These are phyloP conservation scores for Grosmannia serpens DNA, from an alignment of 2,329 filamentous ascomycete species.

Conservation along the genomic window DNA sequence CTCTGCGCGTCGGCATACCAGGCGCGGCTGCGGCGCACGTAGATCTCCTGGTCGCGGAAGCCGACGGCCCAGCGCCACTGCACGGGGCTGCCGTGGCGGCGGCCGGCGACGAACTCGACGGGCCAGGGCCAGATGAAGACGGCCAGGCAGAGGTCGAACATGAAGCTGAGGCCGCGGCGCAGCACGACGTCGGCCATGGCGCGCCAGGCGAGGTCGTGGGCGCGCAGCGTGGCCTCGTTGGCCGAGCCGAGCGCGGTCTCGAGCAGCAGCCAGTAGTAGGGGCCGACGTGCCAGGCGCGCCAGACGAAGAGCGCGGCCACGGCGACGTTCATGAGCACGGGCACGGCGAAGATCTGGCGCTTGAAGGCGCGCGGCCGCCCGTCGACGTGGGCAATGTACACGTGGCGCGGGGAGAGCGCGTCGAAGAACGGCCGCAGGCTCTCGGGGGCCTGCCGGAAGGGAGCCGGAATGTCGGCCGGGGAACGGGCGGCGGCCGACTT, in stretches of 20 bases:
- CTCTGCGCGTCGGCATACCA: conserved; percentile 41
- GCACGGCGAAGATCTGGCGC: conserved; percentile 70
- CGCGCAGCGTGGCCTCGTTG: conserved; percentile 56
- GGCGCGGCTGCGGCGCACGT: conserved; percentile 63
- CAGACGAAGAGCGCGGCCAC: conserved; percentile 54
- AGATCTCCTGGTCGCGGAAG: conserved; percentile 69
- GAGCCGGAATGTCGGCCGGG: conserved; percentile 35
- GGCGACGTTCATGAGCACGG: conserved; percentile 61
- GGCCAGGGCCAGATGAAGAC: conserved; percentile 65
- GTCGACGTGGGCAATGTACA: conserved; percentile 84
- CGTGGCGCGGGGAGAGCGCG: conserved; percentile 52
- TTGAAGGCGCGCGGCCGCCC: conserved; percentile 58
- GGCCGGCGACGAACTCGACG: conserved; percentile 56
- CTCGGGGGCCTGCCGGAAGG: conserved; percentile 56
- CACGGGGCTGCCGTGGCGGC: conserved; percentile 47
- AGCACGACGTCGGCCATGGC: conserved; percentile 45
- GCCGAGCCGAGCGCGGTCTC: conserved; percentile 52
- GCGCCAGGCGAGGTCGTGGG: conserved; percentile 41
- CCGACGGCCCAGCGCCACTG: conserved; percentile 64
- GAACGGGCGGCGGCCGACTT: not conserved
- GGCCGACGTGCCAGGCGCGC: conserved; percentile 57
- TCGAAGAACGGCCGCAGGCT: conserved; percentile 54
- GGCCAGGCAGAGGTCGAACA: conserved; percentile 61
- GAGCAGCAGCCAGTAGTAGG: conserved; percentile 61
- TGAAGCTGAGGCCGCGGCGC: conserved; percentile 52